Base-by-base conservation (phyloP, 208 protist species). In the Leishmania tropica region DNA sequence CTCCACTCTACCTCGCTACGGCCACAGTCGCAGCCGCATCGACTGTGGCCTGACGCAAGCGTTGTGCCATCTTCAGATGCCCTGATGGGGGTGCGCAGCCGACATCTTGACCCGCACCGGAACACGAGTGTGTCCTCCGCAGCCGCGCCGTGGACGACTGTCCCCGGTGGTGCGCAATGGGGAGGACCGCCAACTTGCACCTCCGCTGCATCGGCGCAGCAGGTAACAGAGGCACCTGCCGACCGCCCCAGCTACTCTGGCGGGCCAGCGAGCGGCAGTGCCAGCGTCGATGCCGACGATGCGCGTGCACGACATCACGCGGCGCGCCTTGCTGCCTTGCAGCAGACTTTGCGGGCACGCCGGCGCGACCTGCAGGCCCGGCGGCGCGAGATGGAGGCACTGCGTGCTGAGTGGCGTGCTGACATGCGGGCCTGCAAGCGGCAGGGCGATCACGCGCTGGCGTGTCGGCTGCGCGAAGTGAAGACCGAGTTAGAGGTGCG, bases 331-430 rank as follows among this genome's bases (percentile, higher is more conserved):
- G 47, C 78, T 6, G 73, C 58, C 3, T 64, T 87, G 17, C 81
- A 83, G 28, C 56, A 77, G 48, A 45, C 81, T 0, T 77, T 93
- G 53, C 75, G 80, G 10, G 72, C 85, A 48, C 86, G 80, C 35
- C 88, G 84, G 15, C 70, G 79, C 40, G 80, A 83, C 48, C 77
- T 96, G 73, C 77, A 83, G 48, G 62, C 24, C 1, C 83, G 80
- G 47, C 87, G 83, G 11, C 72, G 24, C 6, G 78, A 85, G 48
- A 79, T 96, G 70, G 87, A 90, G 75, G 35, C 35, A 4, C 73
- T 90, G 45, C 91, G 94, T 24, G 83, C 85, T 42, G 87, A 92
- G 76, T 97, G 94, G 94, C 85, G 85, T 42, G 56, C 24, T 8
- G 84, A 87, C 64, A 94, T 93, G 91, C 75, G 68, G 1, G 60